These are phyloP conservation scores for Trichoderma gamsii DNA, from an alignment of 495 filamentous ascomycete genomes.

Conservation along the genomic window DNA sequence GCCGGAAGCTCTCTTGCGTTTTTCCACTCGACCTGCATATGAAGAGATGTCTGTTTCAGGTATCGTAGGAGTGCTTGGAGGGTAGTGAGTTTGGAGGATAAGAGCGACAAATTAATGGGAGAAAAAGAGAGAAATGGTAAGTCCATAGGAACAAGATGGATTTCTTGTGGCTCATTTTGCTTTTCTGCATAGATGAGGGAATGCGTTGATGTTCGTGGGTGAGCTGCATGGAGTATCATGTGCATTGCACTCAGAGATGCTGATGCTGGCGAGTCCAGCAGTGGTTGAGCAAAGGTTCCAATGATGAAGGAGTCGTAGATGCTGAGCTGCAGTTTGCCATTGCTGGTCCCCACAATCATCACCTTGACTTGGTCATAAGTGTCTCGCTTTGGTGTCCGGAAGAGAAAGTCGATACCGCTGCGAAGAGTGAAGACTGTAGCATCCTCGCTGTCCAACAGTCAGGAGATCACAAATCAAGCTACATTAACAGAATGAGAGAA, in stretches of 20 bases:
- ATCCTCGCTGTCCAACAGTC: slow-evolving; percentile 49
- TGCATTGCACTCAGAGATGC: slow-evolving; percentile 24
- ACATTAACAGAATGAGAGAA: background rate
- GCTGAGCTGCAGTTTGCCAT: slow-evolving; percentile 73
- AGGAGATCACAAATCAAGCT: slow-evolving; percentile 18
- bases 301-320: slow-evolving; percentile 90
- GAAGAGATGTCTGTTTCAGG: slow-evolving; percentile 64
- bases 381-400: slow-evolving; percentile 54
- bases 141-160: slow-evolving; percentile 71
- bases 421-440: slow-evolving; percentile 61
- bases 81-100: slow-evolving; percentile 80
- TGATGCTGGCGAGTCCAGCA: slow-evolving; percentile 18
- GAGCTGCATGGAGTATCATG: slow-evolving; percentile 59
- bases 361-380: slow-evolving; percentile 73
- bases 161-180: slow-evolving; percentile 24
- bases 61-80: slow-evolving; percentile 82
- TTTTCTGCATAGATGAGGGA: slow-evolving; percentile 52
- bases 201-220: slow-evolving; percentile 70
- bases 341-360: slow-evolving; percentile 68
- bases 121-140: slow-evolving; percentile 74
- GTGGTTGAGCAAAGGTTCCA: slow-evolving; percentile 53
- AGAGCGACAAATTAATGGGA: slow-evolving; percentile 69
- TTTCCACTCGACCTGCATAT: slow-evolving; percentile 75
- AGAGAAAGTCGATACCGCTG: slow-evolving; percentile 62
- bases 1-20: slow-evolving; percentile 72